Conservation (phyloP, 169 alveolate genomes). For the Eimeria acervulina region DNA sequence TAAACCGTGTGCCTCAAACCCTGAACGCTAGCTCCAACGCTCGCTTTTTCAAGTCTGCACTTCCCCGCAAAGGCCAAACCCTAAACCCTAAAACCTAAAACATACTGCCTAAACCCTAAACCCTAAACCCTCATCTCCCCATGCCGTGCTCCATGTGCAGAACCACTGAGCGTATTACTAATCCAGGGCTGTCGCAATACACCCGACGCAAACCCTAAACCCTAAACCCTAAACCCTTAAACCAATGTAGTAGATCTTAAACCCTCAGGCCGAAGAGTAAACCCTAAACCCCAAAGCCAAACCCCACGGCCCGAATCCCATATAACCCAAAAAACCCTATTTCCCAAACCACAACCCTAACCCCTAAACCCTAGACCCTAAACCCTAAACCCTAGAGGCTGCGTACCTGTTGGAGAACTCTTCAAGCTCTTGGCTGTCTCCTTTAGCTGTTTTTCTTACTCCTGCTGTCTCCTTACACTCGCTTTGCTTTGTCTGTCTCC, state of each 20-base stretch:
- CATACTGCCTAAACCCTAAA: constrained; percentile 24
- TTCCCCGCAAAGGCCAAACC: neutral
- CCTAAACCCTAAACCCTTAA: too few species aligned
- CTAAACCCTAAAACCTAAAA: constrained; percentile 35
- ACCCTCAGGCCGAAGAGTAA: too few species aligned
- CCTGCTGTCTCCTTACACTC: constrained; percentile 1
- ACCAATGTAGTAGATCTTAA: too few species aligned
- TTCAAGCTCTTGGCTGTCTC: neutral
- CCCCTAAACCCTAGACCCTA: constrained; percentile 37
- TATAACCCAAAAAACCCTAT: too few species aligned
- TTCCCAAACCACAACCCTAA: constrained; percentile 31
- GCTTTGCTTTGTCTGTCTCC: constrained; percentile 1
- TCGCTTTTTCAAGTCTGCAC: neutral
- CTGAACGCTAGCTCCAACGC: neutral
- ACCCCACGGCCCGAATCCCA: too few species aligned
- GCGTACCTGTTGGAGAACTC: neutral
- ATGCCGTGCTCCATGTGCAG: too few species aligned
- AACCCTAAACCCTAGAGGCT: neutral
- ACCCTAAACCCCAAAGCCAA: too few species aligned
- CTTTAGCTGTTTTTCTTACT: constrained; percentile 7
- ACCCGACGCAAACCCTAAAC: too few species aligned
- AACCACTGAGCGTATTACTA: too few species aligned
- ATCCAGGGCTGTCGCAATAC: too few species aligned
- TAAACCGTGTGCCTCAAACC: neutral
- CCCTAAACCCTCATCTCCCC: too few species aligned